Base-by-base conservation (phyloP, 1,284 basidiomycete species). In the Paramarasmius palmivorus region DNA sequence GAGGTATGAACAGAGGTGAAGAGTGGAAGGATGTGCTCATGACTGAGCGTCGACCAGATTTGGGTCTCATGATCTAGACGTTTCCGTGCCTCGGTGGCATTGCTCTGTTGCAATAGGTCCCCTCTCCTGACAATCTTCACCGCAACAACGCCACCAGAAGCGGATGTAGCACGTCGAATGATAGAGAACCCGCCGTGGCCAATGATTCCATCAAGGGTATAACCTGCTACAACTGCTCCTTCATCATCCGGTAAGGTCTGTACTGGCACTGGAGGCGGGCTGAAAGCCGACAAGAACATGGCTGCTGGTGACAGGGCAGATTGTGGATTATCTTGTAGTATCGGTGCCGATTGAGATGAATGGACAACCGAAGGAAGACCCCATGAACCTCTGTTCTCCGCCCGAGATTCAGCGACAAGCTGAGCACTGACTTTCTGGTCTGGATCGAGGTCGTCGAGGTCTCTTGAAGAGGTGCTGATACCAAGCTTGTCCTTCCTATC, bases 121-220 rank as follows among this genome's bases (percentile, higher is more conserved):
- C 79, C 71, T 45, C 75, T 76, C 20, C 78, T 78, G 34, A 95
- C 83, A 61, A 94, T 91, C 69, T 95, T 94, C 68, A 93, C 85
- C 2, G 93, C 93, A 26, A 91, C 84, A 4, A 80, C 71, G 49
- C 82, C 83, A 12, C 88, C 89, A n/a, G 81, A 79, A 6, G 78
- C 64, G 10, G 89, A 85, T 14, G 72, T 81, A 1, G 88, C 94
- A 37, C 84, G 82, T 41, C 91, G 77, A 46, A 98, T 92, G 39
- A 84, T 86, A n/a, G 92, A 93, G 67, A 94, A 94, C 7, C 87
- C 92, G 5, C 95, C 95, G 51, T 83, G 78, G 15, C 92, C 95
- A 9, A 98, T 81, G 59, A 90, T 75, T 46, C 79, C 77, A 19
- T 91, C 93, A 0, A 98, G 79, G 4, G 81, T 82, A 65, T 94